These are phyloP conservation scores for Colletotrichum sojae DNA, from an alignment of 2,329 filamentous ascomycete genomes.

Conservation along the genomic window DNA sequence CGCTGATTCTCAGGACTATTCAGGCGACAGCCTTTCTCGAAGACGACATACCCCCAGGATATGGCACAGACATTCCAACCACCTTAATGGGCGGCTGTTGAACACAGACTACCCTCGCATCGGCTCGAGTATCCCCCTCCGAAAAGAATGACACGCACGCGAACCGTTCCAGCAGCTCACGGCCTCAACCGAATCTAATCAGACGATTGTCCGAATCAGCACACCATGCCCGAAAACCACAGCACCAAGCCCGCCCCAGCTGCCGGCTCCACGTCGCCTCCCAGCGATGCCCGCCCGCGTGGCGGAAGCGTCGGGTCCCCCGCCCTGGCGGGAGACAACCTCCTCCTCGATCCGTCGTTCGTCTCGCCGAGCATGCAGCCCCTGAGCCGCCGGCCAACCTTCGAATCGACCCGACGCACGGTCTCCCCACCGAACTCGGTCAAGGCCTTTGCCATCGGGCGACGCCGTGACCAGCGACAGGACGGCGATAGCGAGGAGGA, in stretches of 20 bases:
- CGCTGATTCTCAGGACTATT: no score
- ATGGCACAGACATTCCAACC: slow-evolving; percentile 17
- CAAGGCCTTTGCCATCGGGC: slow-evolving; percentile 93
- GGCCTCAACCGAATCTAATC: background rate
- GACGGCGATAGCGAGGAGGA: slow-evolving; percentile 54
- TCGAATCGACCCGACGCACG: slow-evolving; percentile 61
- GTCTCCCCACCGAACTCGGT: slow-evolving; percentile 85
- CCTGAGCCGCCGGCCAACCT: slow-evolving; percentile 64
- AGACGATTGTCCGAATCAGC: background rate
- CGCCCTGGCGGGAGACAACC: background rate
- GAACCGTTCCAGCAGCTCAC: background rate
- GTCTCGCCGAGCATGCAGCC: slow-evolving; percentile 19
- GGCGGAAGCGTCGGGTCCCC: slow-evolving; percentile 15
- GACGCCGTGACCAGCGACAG: slow-evolving; percentile 81
- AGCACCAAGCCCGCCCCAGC: background rate
- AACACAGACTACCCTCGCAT: background rate
- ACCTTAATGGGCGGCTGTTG: slow-evolving; percentile 1
- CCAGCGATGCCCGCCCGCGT: slow-evolving; percentile 2
- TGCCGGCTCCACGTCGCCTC: background rate
- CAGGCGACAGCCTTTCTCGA: background rate
- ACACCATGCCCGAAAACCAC: background rate
- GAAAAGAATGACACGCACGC: slow-evolving; percentile 1
- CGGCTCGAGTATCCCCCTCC: background rate
- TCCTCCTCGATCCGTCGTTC: background rate
- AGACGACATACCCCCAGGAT: background rate